Base-by-base conservation (phyloP, 2,329 filamentous ascomycete genomes). In the Trichoderma sp. region DNA sequence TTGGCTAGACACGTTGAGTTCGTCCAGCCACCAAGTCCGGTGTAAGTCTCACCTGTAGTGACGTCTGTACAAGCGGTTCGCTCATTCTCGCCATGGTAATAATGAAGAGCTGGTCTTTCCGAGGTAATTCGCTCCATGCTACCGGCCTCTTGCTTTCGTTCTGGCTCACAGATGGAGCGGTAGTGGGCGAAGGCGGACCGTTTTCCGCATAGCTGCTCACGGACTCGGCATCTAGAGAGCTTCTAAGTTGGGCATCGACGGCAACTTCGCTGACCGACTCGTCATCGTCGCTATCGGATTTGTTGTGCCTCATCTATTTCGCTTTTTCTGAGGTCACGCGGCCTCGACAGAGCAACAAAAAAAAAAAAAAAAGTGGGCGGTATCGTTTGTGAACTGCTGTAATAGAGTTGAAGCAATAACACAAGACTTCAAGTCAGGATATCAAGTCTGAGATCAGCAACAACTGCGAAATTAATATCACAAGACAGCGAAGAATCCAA, bases 1-100 rank as follows among this genome's bases (percentile, higher is more conserved):
- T 58, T 21, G 54, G 49, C 26, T n/a, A 58, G 37, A 30, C 21
- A 54, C 54, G 51, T 24, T 30, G 52, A 43, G 14, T 37, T 64
- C 43, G 59, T 43, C 14, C 7, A n/a, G 46, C 59, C 46, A 4
- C 59, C 46, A 21, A 28, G n/a, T 18, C 56, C 2, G 2, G 34
- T 34, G 37, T 63, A 39, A 71, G 56, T 63, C 70, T 55, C 75
- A 82, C 82, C 79, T 84, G 84, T 10, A 94, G 79, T 14, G 89
- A 92, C 0, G 91, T 94, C 76, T 96, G 91, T 0, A 92, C 91
- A 43, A 97, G 82, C 4, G 93, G 93, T 76, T 97, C 94, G 13
- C 91, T 93, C 26, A 97, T 82, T 32, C 94, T 88, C 10, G 93
- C 90, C 55, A 96, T 81, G 0, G 91, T 93, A 60, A 97, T 84